A percentile compares a stretch with the other conserved stretches of the same genome.
phyloP scores from a whole-genome alignment of 805 yeast genomes.

The Candida corydali region DNA sequence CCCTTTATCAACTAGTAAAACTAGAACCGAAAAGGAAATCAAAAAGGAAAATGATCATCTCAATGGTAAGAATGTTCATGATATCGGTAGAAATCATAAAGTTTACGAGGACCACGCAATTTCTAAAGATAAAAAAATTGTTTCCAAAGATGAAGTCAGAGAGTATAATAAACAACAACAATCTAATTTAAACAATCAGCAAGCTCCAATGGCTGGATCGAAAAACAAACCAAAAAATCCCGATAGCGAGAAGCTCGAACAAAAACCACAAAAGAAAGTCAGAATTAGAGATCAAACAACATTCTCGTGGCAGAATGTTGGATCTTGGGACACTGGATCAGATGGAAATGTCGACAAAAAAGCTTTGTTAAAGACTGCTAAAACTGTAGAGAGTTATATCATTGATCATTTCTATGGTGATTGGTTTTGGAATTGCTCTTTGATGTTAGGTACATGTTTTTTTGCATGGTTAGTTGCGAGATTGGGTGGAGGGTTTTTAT shows the following conservation, averaged over 20 bases:
- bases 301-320: slow-evolving; percentile 39
- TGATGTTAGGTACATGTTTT: slow-evolving; percentile 66
- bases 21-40: background rate
- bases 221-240: slow-evolving; percentile 5
- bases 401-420: slow-evolving; percentile 68
- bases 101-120: background rate
- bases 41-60: background rate
- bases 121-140: slow-evolving; percentile 2
- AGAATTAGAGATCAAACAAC: slow-evolving; percentile 26
- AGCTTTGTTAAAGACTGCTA: slow-evolving; percentile 20
- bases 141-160: slow-evolving; percentile 13
- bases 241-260: slow-evolving; percentile 1
- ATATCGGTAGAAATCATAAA: slow-evolving; percentile 4
- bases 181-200: slow-evolving; percentile 9
- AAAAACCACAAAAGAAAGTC: slow-evolving; percentile 11
- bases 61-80: background rate
- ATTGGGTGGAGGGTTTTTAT: slow-evolving; percentile 60
- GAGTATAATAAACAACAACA: slow-evolving; percentile 15
- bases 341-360: slow-evolving; percentile 18
- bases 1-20: slow-evolving; percentile 2
- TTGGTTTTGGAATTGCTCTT: slow-evolving; percentile 63
- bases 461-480: slow-evolving; percentile 67
- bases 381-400: slow-evolving; percentile 53
- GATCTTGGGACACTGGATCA: slow-evolving; percentile 25
- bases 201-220: slow-evolving; percentile 1